phyloP scores from a whole-genome alignment of 2,329 filamentous ascomycete species.

The Fusarium kyushuense region DNA sequence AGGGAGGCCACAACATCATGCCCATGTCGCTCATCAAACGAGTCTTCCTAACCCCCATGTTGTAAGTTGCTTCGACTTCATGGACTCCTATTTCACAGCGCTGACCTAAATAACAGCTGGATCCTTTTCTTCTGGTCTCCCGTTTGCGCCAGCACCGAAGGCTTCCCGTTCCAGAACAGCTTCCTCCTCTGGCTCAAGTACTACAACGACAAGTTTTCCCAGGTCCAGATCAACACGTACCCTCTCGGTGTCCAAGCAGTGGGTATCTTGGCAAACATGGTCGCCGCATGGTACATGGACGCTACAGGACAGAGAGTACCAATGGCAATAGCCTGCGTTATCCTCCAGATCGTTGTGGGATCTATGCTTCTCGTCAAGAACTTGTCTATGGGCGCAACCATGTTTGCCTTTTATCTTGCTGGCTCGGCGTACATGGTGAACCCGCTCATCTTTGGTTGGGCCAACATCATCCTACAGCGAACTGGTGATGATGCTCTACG shows the following conservation, averaged over 20 bases:
- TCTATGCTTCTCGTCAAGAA: conserved; percentile 41
- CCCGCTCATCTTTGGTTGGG: conserved; percentile 47
- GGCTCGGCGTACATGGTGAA: conserved; percentile 46
- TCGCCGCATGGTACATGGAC: conserved; percentile 42
- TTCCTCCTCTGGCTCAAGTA: conserved; percentile 47
- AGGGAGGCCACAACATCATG: conserved; percentile 52
- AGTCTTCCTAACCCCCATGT: conserved; percentile 44
- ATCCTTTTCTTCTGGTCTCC: conserved; percentile 55
- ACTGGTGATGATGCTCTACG: conserved; percentile 55
- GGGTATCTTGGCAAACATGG: conserved; percentile 44
- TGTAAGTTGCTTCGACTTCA: conserved; percentile 32
- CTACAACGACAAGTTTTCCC: conserved; percentile 32
- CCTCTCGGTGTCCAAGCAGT: conserved; percentile 45
- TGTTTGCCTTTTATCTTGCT: conserved; percentile 44
- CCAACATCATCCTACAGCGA: conserved; percentile 41
- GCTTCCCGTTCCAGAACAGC: conserved; percentile 40
- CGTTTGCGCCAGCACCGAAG: conserved; percentile 38
- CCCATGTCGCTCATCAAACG: conserved; percentile 48
- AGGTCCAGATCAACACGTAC: conserved; percentile 46
- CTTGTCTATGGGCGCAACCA: conserved; percentile 33
- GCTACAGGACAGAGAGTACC: conserved; percentile 28
- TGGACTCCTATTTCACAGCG: fast-evolving
- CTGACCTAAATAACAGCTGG: conserved; percentile 45
- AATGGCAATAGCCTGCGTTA: conserved; percentile 27
- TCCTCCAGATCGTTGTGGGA: conserved; percentile 36